Conservation (phyloP, 257 asterid genomes). For the Penstemon newberryi region DNA sequence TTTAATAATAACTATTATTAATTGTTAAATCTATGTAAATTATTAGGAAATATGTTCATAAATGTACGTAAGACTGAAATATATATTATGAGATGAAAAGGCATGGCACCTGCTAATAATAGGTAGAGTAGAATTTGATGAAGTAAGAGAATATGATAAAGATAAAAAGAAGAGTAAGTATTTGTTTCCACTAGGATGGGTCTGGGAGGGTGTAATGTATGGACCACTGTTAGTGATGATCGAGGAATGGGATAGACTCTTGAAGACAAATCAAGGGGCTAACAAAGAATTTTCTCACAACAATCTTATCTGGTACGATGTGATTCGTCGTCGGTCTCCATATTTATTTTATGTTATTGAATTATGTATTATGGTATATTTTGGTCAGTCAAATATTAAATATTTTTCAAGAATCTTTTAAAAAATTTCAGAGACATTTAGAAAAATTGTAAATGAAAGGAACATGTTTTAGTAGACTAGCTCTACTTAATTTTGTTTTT, state of each 20-base stretch:
- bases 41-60: no score
- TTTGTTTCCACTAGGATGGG: constrained; percentile 44
- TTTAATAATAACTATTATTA: no score
- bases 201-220: constrained; percentile 53
- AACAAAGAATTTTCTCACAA: neutral
- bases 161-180: constrained; percentile 6
- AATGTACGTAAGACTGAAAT: neutral
- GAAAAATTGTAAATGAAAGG: no score
- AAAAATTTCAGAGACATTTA: no score
- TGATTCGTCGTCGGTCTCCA: constrained; percentile 12
- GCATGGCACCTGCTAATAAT: constrained; percentile 7
- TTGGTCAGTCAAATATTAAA: neutral
- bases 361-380: neutral
- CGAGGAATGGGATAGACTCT: constrained; percentile 50
- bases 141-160: neutral
- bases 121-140: constrained; percentile 5
- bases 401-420: neutral
- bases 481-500: no score
- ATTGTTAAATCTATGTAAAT: no score
- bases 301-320: constrained; percentile 8
- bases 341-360: constrained; percentile 18
- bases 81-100: neutral
- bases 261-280: constrained; percentile 32
- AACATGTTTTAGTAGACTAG: no score
- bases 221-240: constrained; percentile 52